phyloP scores from a whole-genome alignment of 257 asterid genomes.

The Ligustrum vulgare region DNA sequence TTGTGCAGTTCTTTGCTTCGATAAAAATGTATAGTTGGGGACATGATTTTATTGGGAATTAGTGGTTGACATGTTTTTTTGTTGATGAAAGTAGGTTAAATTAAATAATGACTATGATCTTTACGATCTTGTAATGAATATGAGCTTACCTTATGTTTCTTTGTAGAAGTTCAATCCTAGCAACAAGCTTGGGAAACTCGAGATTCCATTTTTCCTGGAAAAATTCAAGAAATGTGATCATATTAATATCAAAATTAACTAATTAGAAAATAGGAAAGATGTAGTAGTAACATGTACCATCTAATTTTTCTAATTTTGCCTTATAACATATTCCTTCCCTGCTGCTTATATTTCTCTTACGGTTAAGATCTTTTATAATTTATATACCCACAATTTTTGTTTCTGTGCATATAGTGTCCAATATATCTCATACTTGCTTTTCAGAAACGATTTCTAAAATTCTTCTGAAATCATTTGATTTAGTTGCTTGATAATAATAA shows the following conservation, averaged over 20 bases:
- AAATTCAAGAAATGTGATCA: constrained; percentile 30
- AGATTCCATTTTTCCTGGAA: constrained; percentile 57
- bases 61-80: background rate
- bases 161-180: constrained; percentile 66
- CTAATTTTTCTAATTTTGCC: no score
- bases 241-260: no score
- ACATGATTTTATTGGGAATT: background rate
- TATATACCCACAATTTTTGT: background rate
- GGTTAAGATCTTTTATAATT: background rate
- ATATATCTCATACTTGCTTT: background rate
- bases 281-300: no score
- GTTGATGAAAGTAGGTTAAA: background rate
- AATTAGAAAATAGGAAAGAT: background rate
- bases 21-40: background rate
- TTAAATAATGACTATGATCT: background rate
- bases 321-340: no score
- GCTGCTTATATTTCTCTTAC: background rate
- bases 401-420: no score
- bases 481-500: background rate
- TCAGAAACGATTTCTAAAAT: background rate
- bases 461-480: background rate
- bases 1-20: background rate
- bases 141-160: constrained; percentile 59
- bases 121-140: background rate
- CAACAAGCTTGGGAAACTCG: constrained; percentile 63